A percentile compares a stretch with the other conserved stretches of the same genome.
phyloP scores from a whole-genome alignment of 768 basidiomycete species.

The Chalciporus pseudorubinellus region DNA sequence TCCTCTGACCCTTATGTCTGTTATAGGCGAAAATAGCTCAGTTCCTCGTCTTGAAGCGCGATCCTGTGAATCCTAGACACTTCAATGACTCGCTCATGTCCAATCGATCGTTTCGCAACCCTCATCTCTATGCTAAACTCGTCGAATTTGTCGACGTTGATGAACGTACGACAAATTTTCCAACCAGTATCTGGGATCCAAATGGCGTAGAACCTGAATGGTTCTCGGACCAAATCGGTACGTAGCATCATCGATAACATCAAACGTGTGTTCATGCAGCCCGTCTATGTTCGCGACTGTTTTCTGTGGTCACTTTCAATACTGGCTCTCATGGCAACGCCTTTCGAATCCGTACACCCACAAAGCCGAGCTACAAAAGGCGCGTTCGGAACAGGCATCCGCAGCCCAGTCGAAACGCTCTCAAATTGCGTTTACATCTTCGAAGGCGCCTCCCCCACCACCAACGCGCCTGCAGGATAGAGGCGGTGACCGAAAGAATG shows the following conservation, averaged over 20 bases:
- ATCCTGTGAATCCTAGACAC: slow-evolving; percentile 66
- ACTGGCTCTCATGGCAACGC: too few relatives aligned
- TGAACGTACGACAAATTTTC: slow-evolving; percentile 84
- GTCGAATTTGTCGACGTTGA: slow-evolving; percentile 94
- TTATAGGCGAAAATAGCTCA: slow-evolving; percentile 74
- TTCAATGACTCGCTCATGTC: slow-evolving; percentile 96
- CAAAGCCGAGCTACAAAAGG: slow-evolving; percentile 63
- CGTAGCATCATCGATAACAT: slow-evolving; percentile 28
- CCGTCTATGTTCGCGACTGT: slow-evolving; percentile 8
- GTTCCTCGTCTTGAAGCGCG: slow-evolving; percentile 71
- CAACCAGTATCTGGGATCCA: slow-evolving; percentile 71
- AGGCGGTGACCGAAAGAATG: slow-evolving; percentile 16
- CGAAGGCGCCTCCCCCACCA: slow-evolving; percentile 16
- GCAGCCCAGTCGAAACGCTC: slow-evolving; percentile 54
- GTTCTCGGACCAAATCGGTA: slow-evolving; percentile 79
- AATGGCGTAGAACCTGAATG: slow-evolving; percentile 62
- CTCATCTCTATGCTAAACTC: slow-evolving; percentile 91
- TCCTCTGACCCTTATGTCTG: neutral
- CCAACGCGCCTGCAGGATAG: slow-evolving; percentile 17
- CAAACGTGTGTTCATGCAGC: slow-evolving; percentile 28
- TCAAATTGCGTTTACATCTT: slow-evolving; percentile 59
- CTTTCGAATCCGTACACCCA: slow-evolving; percentile 5
- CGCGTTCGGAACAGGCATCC: slow-evolving; percentile 58
- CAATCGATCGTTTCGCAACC: slow-evolving; percentile 91
- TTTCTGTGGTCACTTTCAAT: neutral